Evolutionary conservation across 768 basidiomycete species (phyloP).

Genomic region (Tylopilus plumbeoviolaceoides): DNA sequence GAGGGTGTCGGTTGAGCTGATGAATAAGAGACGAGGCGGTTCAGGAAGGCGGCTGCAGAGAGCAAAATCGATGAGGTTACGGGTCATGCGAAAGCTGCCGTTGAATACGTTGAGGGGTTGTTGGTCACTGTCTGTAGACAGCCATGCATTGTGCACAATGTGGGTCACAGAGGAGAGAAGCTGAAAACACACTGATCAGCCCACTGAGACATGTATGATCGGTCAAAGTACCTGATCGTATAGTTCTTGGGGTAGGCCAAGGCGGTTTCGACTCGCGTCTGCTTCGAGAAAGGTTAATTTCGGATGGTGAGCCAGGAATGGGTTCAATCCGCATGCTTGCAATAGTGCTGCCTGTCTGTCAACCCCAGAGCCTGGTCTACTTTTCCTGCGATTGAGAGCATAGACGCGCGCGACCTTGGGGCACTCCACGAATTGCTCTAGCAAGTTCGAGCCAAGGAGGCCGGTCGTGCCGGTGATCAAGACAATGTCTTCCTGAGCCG

Average conservation of each 20-base stretch:
- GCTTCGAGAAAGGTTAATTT: conserved; percentile 35
- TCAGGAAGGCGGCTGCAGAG: conserved; percentile 25
- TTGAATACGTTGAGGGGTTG: conserved; percentile 10
- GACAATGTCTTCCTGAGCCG: conserved; percentile 12
- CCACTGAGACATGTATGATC: neutral
- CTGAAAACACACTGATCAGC: conserved; percentile 8
- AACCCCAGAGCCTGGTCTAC: conserved; percentile 11
- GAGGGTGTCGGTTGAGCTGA: conserved; percentile 24
- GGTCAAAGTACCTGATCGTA: conserved; percentile 23
- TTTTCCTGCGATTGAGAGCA: conserved; percentile 25
- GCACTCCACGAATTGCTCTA: conserved; percentile 20
- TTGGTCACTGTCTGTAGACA: conserved; percentile 1
- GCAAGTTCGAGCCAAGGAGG: conserved; percentile 28
- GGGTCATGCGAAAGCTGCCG: conserved; percentile 13
- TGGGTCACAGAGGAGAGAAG: conserved; percentile 30
- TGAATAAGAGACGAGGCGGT: conserved; percentile 32
- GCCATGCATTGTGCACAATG: conserved; percentile 35
- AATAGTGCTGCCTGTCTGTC: conserved; percentile 29
- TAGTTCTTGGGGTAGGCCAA: conserved; percentile 26
- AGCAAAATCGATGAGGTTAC: conserved; percentile 36
- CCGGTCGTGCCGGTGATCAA: conserved; percentile 36
- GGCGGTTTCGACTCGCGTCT: conserved; percentile 14
- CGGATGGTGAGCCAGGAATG: conserved; percentile 20
- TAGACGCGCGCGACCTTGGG: conserved; percentile 21
- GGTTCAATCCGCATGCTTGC: conserved; percentile 30